These are phyloP conservation scores for Bipolaris bicolor DNA, from an alignment of 2,329 filamentous ascomycete species.

Conservation along the genomic window DNA sequence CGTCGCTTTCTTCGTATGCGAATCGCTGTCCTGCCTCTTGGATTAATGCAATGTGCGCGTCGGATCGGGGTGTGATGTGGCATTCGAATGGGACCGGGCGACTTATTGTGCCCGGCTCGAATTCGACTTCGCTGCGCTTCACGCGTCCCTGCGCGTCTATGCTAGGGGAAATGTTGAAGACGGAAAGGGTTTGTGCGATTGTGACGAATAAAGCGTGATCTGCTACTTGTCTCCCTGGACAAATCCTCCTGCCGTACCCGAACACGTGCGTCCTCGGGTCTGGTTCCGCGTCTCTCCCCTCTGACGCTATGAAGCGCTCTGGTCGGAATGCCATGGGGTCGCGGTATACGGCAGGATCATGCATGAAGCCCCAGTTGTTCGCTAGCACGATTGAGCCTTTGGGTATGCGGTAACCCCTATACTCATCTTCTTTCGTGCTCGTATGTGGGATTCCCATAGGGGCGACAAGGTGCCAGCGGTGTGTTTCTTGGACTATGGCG, in stretches of 20 bases:
- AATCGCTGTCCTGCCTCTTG: conserved; percentile 34
- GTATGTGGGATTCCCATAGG: conserved; percentile 44
- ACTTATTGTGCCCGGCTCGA: conserved; percentile 39
- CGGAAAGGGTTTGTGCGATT: conserved; percentile 54
- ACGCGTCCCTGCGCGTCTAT: background rate
- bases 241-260: conserved; percentile 53
- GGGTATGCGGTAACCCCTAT: conserved; percentile 51
- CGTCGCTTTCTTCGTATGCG: conserved; percentile 48
- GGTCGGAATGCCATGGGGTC: conserved; percentile 52
- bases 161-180: conserved; percentile 50
- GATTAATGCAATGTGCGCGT: conserved; percentile 43
- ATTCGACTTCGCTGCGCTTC: conserved; percentile 7
- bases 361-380: conserved; percentile 51
- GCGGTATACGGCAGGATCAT: conserved; percentile 48
- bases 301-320: conserved; percentile 49
- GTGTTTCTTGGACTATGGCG: conserved; percentile 50
- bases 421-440: conserved; percentile 42
- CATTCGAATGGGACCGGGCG: conserved; percentile 47
- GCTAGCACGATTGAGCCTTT: conserved; percentile 47
- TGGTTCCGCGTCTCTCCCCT: conserved; percentile 43
- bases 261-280: conserved; percentile 46
- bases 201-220: conserved; percentile 51
- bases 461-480: conserved; percentile 47
- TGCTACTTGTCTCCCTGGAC: conserved; percentile 52
- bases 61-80: conserved; percentile 41